A percentile compares a stretch with the other conserved stretches of the same genome.
phyloP scores from a whole-genome alignment of 1,284 basidiomycete genomes.

The Ceratobasidium sp. region DNA sequence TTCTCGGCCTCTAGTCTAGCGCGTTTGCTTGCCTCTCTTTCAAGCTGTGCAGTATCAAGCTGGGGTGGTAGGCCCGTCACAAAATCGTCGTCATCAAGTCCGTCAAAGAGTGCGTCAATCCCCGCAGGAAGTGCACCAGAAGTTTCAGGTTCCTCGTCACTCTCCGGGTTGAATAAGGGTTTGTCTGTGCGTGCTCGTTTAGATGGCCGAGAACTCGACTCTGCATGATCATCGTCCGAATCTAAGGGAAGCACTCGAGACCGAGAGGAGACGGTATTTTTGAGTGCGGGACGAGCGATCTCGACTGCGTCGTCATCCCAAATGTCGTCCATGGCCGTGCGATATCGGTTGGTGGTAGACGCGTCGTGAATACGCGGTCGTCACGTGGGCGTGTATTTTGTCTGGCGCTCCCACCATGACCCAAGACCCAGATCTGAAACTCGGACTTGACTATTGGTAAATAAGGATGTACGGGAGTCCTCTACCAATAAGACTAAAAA shows the following conservation, averaged over 20 bases:
- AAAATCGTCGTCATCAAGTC: slow-evolving; percentile 54
- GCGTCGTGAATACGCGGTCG: slow-evolving; percentile 24
- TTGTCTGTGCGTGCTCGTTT: slow-evolving; percentile 25
- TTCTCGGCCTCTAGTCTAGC: slow-evolving; percentile 23
- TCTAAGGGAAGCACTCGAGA: slow-evolving; percentile 54
- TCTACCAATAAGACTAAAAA: no score
- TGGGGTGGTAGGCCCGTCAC: slow-evolving; percentile 50
- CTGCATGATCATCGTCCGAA: slow-evolving; percentile 57
- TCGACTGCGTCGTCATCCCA: slow-evolving; percentile 56
- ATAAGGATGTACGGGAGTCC: no score
- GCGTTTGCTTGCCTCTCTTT: slow-evolving; percentile 59
- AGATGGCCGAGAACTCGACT: slow-evolving; percentile 8
- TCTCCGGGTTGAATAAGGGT: slow-evolving; percentile 41
- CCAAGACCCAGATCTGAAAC: slow-evolving; percentile 60
- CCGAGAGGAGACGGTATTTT: neutral
- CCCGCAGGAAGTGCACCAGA: slow-evolving; percentile 40
- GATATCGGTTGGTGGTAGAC: slow-evolving; percentile 43
- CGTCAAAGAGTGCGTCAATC: slow-evolving; percentile 69
- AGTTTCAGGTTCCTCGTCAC: slow-evolving; percentile 35
- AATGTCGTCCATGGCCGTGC: slow-evolving; percentile 49
- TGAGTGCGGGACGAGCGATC: slow-evolving; percentile 45
- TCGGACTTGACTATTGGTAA: slow-evolving; percentile 78
- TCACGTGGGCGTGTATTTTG: slow-evolving; percentile 37
- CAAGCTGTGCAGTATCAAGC: slow-evolving; percentile 60
- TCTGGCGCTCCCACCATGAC: slow-evolving; percentile 15